Base-by-base conservation (phyloP, 768 basidiomycete species). In the Tulasnella sp. region DNA sequence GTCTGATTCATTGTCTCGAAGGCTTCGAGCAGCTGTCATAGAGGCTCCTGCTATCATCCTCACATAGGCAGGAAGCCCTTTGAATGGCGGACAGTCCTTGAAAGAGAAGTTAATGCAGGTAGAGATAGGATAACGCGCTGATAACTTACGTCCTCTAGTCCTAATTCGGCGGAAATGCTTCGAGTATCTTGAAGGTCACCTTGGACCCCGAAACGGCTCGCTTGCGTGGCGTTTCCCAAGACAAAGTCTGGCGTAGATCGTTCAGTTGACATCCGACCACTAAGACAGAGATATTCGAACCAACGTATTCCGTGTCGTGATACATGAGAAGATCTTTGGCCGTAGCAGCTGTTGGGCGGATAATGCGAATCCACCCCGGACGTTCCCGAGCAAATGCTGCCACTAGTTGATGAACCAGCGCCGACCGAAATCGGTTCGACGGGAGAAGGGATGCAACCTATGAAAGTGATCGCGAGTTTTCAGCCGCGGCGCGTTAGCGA, bases 31-130 rank as follows among this genome's bases (percentile, higher is more conserved):
- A 0, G 93, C 96, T 1, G 93, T 92, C 54, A 96, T 87, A 0
- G 94, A 90, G 0, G 93, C 93, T 1, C 96, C 94, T 0, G 93
- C 95, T 1, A 97, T 88, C 5, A 92, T 86, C 6, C 87, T 87
- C 7, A 93, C 91, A 82, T 98, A 98, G 3, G 89, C 88, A 8
- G 90, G 84, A 18, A 99, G 89, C 2, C 89, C 90, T 7, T 85
- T 85, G 84, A 99, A 99, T 0, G 89, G 86, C 0, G 96, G 94
- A 83, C 96, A 97, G 84, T 98, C 96, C 94, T 96, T 37, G 64
- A 28, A 14, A 83, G 31, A 58, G 9, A 22, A 31, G 41, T 69
- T 11, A 77, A 82, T 90, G 88, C 24, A 92, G 85, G 6, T 93
- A 92, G 81, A 91, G 90, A 73, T 90, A 88, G 48, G 84, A 3